phyloP scores from a whole-genome alignment of 2,329 filamentous ascomycete genomes.

The Ophiostoma ips region DNA sequence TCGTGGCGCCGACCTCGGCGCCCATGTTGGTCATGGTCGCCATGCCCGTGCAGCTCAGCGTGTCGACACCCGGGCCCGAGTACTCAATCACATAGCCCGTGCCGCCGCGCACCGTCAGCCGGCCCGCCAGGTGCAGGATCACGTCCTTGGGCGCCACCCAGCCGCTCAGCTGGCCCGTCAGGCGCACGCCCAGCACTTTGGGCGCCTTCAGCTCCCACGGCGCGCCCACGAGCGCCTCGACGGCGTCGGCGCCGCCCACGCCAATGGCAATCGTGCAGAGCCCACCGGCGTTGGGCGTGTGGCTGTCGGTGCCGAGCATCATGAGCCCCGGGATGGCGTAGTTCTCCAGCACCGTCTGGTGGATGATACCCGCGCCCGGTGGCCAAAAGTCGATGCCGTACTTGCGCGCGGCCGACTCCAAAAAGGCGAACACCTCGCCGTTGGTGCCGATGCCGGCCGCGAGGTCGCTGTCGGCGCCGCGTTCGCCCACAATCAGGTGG shows the following conservation, averaged over 20 bases:
- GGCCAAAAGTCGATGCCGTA: constrained; percentile 96
- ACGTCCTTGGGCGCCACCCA: constrained; percentile 96
- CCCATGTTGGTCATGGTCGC: constrained; percentile 83
- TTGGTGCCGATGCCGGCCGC: constrained; percentile 77
- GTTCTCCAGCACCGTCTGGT: constrained; percentile 96
- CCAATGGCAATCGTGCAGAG: constrained; percentile 89
- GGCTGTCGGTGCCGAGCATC: constrained; percentile 97
- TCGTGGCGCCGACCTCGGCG: constrained; percentile 85
- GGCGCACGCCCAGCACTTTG: constrained; percentile 70
- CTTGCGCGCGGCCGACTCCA: constrained; percentile 81
- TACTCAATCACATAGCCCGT: constrained; percentile 95
- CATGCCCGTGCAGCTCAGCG: constrained; percentile 85
- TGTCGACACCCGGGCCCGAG: constrained; percentile 76
- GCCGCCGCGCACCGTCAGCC: constrained; percentile 82
- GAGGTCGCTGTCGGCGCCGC: constrained; percentile 76
- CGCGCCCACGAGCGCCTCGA: constrained; percentile 88
- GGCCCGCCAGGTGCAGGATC: constrained; percentile 77
- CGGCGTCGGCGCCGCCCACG: constrained; percentile 91
- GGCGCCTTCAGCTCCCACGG: constrained; percentile 97
- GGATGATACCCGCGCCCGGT: constrained; percentile 85
- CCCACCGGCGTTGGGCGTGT: constrained; percentile 94
- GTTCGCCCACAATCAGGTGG: constrained; percentile 94
- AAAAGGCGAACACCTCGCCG: constrained; percentile 93
- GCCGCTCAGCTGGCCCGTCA: constrained; percentile 70
- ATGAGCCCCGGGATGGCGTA: constrained; percentile 94